These are phyloP conservation scores for Echinosophora koreensis DNA, from an alignment of 306 rosid species.

Conservation along the genomic window DNA sequence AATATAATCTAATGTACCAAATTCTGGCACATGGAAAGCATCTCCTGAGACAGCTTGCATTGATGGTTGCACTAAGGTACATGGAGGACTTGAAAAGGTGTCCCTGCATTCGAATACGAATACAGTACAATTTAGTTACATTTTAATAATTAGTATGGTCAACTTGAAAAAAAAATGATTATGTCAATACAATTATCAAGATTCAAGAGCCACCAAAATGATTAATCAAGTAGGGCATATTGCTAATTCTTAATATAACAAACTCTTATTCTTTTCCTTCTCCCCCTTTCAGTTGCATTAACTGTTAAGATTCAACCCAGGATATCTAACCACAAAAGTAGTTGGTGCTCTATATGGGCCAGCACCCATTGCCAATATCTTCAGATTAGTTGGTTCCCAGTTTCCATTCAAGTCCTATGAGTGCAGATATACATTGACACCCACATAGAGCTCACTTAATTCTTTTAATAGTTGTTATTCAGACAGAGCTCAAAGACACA, in stretches of 20 bases:
- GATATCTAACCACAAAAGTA: conserved; percentile 38
- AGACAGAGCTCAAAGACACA: conserved; percentile 45
- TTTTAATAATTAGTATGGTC: conserved; percentile 1
- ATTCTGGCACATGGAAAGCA: conserved; percentile 68
- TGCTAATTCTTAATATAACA: conserved; percentile 31
- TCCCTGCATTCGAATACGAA: conserved; percentile 71
- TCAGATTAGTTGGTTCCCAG: conserved; percentile 26
- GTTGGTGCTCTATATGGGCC: background rate
- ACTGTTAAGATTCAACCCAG: conserved; percentile 35
- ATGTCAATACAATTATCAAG: conserved; percentile 23
- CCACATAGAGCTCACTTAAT: conserved; percentile 30
- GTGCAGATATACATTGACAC: conserved; percentile 31
- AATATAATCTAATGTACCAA: conserved; percentile 62
- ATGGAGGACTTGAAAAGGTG: conserved; percentile 80
- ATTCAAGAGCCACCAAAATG: conserved; percentile 31
- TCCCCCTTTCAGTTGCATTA: conserved; percentile 32
- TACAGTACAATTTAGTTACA: conserved; percentile 43
- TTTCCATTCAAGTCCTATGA: conserved; percentile 35
- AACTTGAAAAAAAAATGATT: conserved; percentile 6
- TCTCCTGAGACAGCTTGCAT: conserved; percentile 65
- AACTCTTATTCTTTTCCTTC: conserved; percentile 26
- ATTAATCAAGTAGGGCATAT: conserved; percentile 17
- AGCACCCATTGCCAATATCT: conserved; percentile 36
- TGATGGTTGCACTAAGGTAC: conserved; percentile 93
- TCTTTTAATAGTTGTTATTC: conserved; percentile 29